These are phyloP conservation scores for Pholiota molesta DNA, from an alignment of 768 basidiomycete species.

Conservation along the genomic window DNA sequence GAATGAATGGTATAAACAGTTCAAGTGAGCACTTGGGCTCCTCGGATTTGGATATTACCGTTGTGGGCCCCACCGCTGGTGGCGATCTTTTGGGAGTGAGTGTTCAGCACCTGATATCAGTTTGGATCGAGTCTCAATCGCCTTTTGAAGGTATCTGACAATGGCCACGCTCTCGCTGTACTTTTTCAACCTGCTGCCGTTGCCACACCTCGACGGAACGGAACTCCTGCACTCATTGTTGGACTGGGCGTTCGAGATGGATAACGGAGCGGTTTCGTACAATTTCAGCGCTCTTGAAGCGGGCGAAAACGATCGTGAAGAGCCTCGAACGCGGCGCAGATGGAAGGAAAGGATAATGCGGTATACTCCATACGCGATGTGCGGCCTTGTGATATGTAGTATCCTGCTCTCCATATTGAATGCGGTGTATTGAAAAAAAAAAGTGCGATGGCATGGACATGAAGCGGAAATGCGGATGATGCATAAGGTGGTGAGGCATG, in stretches of 20 bases:
- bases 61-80: conserved; percentile 41
- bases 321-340: conserved; percentile 12
- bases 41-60: conserved; percentile 46
- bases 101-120: conserved; percentile 8
- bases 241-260: conserved; percentile 11
- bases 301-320: conserved; percentile 6
- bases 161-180: conserved; percentile 78
- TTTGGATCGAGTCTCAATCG: background rate
- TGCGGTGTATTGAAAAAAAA: conserved; percentile 16
- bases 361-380: conserved; percentile 21
- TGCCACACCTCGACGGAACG: conserved; percentile 72
- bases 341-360: conserved; percentile 26
- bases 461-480: conserved; percentile 10
- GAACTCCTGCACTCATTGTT: conserved; percentile 48
- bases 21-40: conserved; percentile 47
- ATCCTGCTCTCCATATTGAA: conserved; percentile 17
- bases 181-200: conserved; percentile 80
- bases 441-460: conserved; percentile 7
- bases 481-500: conserved; percentile 27
- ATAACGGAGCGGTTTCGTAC: conserved; percentile 19
- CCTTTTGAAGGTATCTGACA: conserved; percentile 52
- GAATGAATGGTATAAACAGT: conserved; percentile 40
- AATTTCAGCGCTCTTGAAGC: conserved; percentile 37
- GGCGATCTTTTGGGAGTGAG: conserved; percentile 58
- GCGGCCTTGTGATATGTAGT: conserved; percentile 11